These are phyloP conservation scores for Colletotrichum salicis DNA, from an alignment of 2,329 filamentous ascomycete genomes.

Conservation along the genomic window DNA sequence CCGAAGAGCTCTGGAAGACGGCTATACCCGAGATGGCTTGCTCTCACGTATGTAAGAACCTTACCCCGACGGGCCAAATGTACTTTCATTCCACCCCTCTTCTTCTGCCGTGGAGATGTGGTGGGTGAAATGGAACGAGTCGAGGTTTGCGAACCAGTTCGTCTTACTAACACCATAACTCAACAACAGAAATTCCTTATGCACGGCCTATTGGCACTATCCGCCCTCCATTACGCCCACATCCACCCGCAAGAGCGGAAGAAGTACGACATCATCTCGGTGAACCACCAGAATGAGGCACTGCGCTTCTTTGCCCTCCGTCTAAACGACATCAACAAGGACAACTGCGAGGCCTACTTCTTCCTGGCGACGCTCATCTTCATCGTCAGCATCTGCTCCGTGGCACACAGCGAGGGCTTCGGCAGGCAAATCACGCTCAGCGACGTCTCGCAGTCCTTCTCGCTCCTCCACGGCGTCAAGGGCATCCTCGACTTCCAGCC, in stretches of 20 bases:
- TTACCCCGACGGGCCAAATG: neutral
- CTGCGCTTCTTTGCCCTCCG: slow-evolving; percentile 43
- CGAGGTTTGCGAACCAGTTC: neutral
- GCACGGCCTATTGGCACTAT: slow-evolving; percentile 46
- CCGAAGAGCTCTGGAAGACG: slow-evolving; percentile 34
- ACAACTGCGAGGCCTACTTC: slow-evolving; percentile 45
- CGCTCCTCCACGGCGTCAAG: slow-evolving; percentile 45
- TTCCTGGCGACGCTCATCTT: slow-evolving; percentile 48
- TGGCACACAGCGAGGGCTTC: slow-evolving; percentile 30
- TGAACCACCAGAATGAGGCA: slow-evolving; percentile 47
- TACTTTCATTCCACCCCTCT: neutral
- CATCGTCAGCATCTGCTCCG: slow-evolving; percentile 45
- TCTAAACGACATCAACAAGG: slow-evolving; percentile 40
- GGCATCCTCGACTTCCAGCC: slow-evolving; percentile 42
- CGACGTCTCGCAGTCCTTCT: slow-evolving; percentile 46
- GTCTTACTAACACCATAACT: neutral
- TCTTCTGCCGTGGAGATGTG: slow-evolving; percentile 42
- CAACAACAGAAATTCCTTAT: slow-evolving; percentile 42
- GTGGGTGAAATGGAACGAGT: neutral
- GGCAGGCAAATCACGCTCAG: slow-evolving; percentile 38
- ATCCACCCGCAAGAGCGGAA: slow-evolving; percentile 39
- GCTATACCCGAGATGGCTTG: slow-evolving; percentile 29
- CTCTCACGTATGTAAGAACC: slow-evolving; percentile 19
- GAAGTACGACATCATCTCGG: slow-evolving; percentile 42
- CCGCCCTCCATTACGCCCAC: slow-evolving; percentile 45